Evolutionary conservation across 73 alveolate genomes (phyloP).

Genomic region (Tetrahymena borealis): DNA sequence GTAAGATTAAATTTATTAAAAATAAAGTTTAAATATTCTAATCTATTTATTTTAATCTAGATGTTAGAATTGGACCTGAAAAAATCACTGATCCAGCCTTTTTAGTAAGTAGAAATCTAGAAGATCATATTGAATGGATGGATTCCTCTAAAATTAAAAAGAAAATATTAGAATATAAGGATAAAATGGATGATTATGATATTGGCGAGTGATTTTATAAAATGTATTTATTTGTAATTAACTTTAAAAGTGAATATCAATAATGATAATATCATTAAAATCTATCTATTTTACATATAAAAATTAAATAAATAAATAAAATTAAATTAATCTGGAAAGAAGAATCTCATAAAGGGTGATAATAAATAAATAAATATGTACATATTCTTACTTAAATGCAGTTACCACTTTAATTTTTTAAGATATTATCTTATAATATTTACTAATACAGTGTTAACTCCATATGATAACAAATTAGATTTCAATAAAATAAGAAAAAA

Average conservation of each 20-base stretch:
- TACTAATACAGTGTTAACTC: too few relatives aligned
- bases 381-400: too few relatives aligned
- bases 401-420: too few relatives aligned
- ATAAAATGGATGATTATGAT: conserved; percentile 89
- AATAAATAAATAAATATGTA: too few relatives aligned
- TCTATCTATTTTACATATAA: too few relatives aligned
- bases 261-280: too few relatives aligned
- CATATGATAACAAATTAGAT: too few relatives aligned
- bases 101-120: conserved; percentile 94
- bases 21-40: not conserved
- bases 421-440: too few relatives aligned
- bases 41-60: not conserved
- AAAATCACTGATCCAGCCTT: conserved; percentile 95
- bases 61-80: conserved; percentile 97
- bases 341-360: too few relatives aligned
- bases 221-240: not conserved
- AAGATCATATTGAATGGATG: conserved; percentile 96
- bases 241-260: not conserved
- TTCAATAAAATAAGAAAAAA: too few relatives aligned
- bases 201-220: not conserved
- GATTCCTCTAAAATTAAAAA: conserved; percentile 76
- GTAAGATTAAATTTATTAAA: not conserved
- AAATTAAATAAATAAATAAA: too few relatives aligned
- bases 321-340: too few relatives aligned
- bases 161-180: conserved; percentile 86